A percentile compares a stretch with the other conserved stretches of the same genome.
Evolutionary conservation across 352 stramenopile genomes (phyloP).

Genomic region (Pythium brassicae): DNA sequence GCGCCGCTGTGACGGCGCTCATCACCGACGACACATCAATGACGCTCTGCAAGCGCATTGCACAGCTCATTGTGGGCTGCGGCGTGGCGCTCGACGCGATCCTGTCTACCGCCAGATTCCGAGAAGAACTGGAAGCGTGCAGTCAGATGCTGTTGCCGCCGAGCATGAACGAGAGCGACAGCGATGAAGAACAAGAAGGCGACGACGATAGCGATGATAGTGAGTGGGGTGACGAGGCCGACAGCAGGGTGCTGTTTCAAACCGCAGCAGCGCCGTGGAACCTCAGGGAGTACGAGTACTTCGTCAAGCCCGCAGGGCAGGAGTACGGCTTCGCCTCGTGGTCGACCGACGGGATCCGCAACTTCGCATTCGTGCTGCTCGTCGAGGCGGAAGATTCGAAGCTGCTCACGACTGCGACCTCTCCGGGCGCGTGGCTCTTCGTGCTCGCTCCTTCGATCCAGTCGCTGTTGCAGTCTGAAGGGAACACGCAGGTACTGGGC

Average conservation of each 20-base stretch:
- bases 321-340: conserved; percentile 60
- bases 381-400: conserved; percentile 3
- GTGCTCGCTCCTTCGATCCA: conserved; percentile 32
- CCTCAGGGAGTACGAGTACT: conserved; percentile 41
- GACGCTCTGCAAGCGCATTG: conserved; percentile 18
- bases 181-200: conserved; percentile 19
- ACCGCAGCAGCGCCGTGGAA: conserved; percentile 22
- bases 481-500: conserved; percentile 19
- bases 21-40: background rate
- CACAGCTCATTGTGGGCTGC: conserved; percentile 21
- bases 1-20: background rate
- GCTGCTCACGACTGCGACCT: conserved; percentile 19
- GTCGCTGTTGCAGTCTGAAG: conserved; percentile 32
- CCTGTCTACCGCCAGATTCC: conserved; percentile 46
- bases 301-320: conserved; percentile 35
- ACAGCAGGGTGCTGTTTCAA: conserved; percentile 32
- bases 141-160: conserved; percentile 32
- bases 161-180: conserved; percentile 9
- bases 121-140: conserved; percentile 44
- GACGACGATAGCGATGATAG: conserved; percentile 22
- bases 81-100: conserved; percentile 36
- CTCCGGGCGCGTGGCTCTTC: conserved; percentile 45
- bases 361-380: conserved; percentile 32
- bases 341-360: conserved; percentile 40
- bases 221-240: conserved; percentile 6